Base-by-base conservation (phyloP, 2,329 filamentous ascomycete genomes). In the Paecilomyces dactylethromorphus region DNA sequence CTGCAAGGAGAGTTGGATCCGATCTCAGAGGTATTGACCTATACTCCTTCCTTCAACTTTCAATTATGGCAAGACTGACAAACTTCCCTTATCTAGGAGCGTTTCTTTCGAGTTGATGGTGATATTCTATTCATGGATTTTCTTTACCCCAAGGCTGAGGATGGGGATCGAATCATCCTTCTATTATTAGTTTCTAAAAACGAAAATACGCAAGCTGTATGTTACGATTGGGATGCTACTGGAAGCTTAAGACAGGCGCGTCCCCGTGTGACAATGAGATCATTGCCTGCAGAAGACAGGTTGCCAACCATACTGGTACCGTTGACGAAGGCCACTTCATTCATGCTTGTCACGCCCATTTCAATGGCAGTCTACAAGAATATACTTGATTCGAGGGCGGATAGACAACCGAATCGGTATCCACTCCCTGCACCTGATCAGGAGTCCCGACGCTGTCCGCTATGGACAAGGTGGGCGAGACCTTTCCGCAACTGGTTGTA, bases 101-200 rank as follows among this genome's bases (percentile, higher is more conserved):
- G 70, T n/a, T 79, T 78, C 55, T 77, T 80, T 60, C 69, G 72
- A 53, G 78, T 91, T 7, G 82, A 86, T 7, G 92, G 90, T 0
- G 80, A 87, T n/a, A 90, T 97, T 58, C 81, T 93, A 66, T 89
- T 91, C 65, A 87, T 97, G 80, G 89, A 92, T 22, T 99, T 97
- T 63, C 80, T 99, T 2, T 85, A 89, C 60, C 90, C 92, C 7
- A 81, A 81, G 10, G 74, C 82, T 0, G 82, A 85, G 56, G 87
- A 92, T 60, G 81, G 85, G 10, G 80, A 87, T 57, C 86, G 87
- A 65, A 84, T 95, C 51, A 87, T 95, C n/a, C 80, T 97, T 3
- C 77, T 96, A 11, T 76, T 96, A 22, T 72, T 88, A 21, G 72
- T 85, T 18, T 70, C 74, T 53, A 71, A 72, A 59, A 69, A 76